Conservation (phyloP, 2,329 filamentous ascomycete species). For the Diaporthe eres region DNA sequence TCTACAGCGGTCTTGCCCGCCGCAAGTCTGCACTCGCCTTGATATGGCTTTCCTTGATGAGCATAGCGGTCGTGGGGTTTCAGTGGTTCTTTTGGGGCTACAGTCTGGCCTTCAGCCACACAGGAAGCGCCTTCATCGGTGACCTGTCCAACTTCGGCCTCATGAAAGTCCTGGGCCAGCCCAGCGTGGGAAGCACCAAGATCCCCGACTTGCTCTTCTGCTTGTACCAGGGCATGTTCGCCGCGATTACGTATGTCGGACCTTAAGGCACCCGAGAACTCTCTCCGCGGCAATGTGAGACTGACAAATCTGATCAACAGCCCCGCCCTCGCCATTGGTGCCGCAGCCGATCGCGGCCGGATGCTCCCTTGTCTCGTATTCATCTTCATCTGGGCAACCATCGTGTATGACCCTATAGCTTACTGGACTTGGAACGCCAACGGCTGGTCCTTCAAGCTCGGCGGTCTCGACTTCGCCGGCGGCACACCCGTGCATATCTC, state of each 20-base stretch:
- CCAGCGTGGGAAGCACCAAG: conserved; percentile 78
- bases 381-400: conserved; percentile 79
- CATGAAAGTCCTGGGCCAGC: conserved; percentile 80
- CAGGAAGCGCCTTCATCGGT: conserved; percentile 83
- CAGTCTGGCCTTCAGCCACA: conserved; percentile 86
- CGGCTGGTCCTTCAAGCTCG: conserved; percentile 79
- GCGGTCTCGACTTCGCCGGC: conserved; percentile 81
- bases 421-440: conserved; percentile 85
- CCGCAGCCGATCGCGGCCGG: conserved; percentile 72
- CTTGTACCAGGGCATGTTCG: conserved; percentile 91
- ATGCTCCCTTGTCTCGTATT: conserved; percentile 74
- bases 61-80: conserved; percentile 83
- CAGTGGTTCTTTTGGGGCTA: conserved; percentile 99
- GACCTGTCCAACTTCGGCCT: conserved; percentile 86
- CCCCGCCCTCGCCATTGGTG: conserved; percentile 71
- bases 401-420: conserved; percentile 81
- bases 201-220: conserved; percentile 89
- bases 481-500: conserved; percentile 83
- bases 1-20: conserved; percentile 91
- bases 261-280: not conserved
- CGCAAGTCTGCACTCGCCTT: conserved; percentile 91
- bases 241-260: conserved; percentile 83
- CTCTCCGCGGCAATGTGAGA: not conserved
- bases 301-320: conserved; percentile 49
- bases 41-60: conserved; percentile 88